These are phyloP conservation scores for Petunia secreta DNA, from an alignment of 257 asterid genomes.

Conservation along the genomic window DNA sequence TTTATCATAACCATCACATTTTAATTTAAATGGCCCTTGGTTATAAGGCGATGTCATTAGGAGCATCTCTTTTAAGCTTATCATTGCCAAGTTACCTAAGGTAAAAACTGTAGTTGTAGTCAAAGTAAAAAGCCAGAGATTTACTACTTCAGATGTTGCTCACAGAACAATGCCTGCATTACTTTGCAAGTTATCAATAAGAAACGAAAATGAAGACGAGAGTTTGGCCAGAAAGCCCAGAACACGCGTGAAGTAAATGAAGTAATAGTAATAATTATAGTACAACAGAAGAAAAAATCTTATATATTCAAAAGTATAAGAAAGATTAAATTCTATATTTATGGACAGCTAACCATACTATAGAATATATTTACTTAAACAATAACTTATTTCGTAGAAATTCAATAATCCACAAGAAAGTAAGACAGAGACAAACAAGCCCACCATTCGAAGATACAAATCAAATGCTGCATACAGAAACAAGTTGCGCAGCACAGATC, in stretches of 20 bases:
- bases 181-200: background rate
- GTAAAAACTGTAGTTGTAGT: no score
- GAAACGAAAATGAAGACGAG: no score
- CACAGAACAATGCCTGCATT: background rate
- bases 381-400: background rate
- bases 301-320: background rate
- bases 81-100: no score
- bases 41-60: no score
- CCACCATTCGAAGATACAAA: constrained; percentile 56
- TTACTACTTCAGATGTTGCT: no score
- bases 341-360: background rate
- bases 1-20: no score
- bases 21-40: no score
- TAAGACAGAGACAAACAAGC: background rate
- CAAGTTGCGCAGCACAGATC: constrained; percentile 80
- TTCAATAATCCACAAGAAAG: background rate
- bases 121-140: no score
- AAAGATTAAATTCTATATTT: background rate
- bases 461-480: constrained; percentile 91
- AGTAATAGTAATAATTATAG: background rate
- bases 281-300: background rate
- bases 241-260: background rate
- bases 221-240: no score
- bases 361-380: background rate
- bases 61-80: no score